These are phyloP conservation scores for Blastomyces emzantsi DNA, from an alignment of 2,329 filamentous ascomycete genomes.

Conservation along the genomic window DNA sequence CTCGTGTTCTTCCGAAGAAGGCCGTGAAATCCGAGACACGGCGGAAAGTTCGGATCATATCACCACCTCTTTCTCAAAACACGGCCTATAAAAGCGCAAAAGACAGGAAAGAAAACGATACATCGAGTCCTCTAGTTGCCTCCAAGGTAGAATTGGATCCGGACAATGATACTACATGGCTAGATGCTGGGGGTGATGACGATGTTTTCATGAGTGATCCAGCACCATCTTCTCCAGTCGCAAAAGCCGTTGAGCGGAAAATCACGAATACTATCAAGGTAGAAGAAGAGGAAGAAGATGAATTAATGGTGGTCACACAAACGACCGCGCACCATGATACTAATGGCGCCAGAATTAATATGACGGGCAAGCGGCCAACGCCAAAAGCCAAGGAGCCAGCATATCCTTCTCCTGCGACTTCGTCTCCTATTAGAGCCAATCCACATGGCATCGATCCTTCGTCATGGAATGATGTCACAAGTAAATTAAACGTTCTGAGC, in stretches of 20 bases:
- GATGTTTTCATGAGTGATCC: slow-evolving; percentile 79
- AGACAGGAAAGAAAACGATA: slow-evolving; percentile 20
- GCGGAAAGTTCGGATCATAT: slow-evolving; percentile 70
- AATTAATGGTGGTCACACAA: slow-evolving; percentile 79
- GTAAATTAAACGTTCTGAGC: slow-evolving; percentile 75
- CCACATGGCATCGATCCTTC: slow-evolving; percentile 62
- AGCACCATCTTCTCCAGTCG: slow-evolving; percentile 75
- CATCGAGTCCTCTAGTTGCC: slow-evolving; percentile 11
- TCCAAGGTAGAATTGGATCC: slow-evolving; percentile 27
- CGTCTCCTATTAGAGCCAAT: slow-evolving; percentile 59
- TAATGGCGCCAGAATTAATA: slow-evolving; percentile 66
- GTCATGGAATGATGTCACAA: slow-evolving; percentile 80
- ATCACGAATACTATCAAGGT: slow-evolving; percentile 45
- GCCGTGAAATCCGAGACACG: slow-evolving; percentile 64
- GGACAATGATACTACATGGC: slow-evolving; percentile 50
- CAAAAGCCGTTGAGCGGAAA: slow-evolving; percentile 68
- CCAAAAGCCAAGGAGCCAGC: slow-evolving; percentile 64
- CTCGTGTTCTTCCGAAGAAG: slow-evolving; percentile 49
- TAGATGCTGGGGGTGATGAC: slow-evolving; percentile 56
- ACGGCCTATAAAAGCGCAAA: slow-evolving; percentile 47
- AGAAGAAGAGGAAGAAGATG: slow-evolving; percentile 63
- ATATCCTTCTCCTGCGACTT: slow-evolving; percentile 63
- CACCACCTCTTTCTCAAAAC: slow-evolving; percentile 56
- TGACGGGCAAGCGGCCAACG: slow-evolving; percentile 67
- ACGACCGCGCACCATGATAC: slow-evolving; percentile 55